Conservation (phyloP, 495 filamentous ascomycete species). For the Hyaloscypha finlandica region DNA sequence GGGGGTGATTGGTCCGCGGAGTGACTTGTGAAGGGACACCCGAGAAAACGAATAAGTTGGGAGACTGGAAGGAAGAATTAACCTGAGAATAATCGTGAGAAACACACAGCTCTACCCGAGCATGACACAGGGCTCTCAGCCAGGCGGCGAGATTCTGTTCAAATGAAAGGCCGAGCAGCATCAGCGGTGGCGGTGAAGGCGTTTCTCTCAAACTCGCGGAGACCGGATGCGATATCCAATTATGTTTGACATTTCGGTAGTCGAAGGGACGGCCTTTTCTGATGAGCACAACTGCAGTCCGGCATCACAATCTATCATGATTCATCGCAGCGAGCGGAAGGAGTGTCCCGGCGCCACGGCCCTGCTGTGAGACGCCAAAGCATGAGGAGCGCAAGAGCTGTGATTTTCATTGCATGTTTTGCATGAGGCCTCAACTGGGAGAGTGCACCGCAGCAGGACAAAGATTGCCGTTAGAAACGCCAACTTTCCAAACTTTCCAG, state of each 20-base stretch:
- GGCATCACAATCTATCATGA: conserved; percentile 10
- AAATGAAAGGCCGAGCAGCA: conserved; percentile 18
- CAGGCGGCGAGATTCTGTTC: conserved; percentile 4
- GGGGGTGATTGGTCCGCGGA: conserved; percentile 20
- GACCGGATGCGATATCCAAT: conserved; percentile 12
- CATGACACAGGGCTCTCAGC: conserved; percentile 13
- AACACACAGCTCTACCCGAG: conserved; percentile 12
- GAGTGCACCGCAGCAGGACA: background rate
- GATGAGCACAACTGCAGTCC: background rate
- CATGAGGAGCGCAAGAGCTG: conserved; percentile 3
- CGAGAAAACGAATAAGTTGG: background rate
- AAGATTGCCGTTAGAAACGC: background rate
- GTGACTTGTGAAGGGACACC: conserved; percentile 10
- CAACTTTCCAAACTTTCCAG: background rate
- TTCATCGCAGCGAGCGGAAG: conserved; percentile 10
- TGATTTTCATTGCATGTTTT: background rate
- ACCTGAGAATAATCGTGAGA: background rate
- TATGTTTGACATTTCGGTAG: conserved; percentile 13
- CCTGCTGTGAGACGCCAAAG: conserved; percentile 19
- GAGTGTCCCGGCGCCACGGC: conserved; percentile 20
- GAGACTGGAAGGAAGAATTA: conserved; percentile 9
- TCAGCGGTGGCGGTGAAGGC: conserved; percentile 17
- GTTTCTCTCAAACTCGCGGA: conserved; percentile 17
- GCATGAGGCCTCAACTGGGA: background rate
- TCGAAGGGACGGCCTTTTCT: background rate